Base-by-base conservation (phyloP, 441 rosid genomes). In the Iberis amara region DNA sequence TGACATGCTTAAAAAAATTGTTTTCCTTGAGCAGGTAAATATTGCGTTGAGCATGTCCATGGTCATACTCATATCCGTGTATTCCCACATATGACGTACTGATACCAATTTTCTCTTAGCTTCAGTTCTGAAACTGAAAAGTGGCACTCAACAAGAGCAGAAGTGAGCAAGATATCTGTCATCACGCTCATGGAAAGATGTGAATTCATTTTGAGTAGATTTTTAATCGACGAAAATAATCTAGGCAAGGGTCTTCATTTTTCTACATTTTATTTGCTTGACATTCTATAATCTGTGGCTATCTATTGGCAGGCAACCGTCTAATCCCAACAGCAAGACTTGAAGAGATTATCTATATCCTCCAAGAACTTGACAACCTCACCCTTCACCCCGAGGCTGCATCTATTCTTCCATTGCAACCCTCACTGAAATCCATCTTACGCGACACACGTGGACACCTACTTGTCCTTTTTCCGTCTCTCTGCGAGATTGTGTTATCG, bases 11-110 rank as follows among this genome's bases (percentile, higher is more conserved):
- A 61, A 80, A 85, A 62, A 85, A 79, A 59, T 61, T 94, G 68
- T 89, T 92, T 81, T 75, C 83, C 62, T 73, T 89, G 73, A 79
- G 91, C 83, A 76, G 99, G 99, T 92, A 76, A n/a, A 62, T 57
- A 32, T 27, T 32, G 1, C 32, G 11, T 44, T 39, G 41, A 49
- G 15, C 57, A n/a, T 60, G n/a, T 59, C 37, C 36, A 42, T 31
- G 40, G 26, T 36, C 57, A 27, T 66, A 52, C 6, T 7, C 32
- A 8, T 7, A 4, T 30, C 8, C 6, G 4, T 30, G 6, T 52
- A 6, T 44, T 52, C 24, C 49, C n/a, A 15, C 13, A 21, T 53
- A 55, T 70, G 45, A 74, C 56, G 35, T 52, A 23, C 46, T 4
- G 1, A 23, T 32, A 14, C 38, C 46, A 18, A 18, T 39, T 23